Base-by-base conservation (phyloP, 192 early-diverging fungal species). In the Coemansia sp. region DNA sequence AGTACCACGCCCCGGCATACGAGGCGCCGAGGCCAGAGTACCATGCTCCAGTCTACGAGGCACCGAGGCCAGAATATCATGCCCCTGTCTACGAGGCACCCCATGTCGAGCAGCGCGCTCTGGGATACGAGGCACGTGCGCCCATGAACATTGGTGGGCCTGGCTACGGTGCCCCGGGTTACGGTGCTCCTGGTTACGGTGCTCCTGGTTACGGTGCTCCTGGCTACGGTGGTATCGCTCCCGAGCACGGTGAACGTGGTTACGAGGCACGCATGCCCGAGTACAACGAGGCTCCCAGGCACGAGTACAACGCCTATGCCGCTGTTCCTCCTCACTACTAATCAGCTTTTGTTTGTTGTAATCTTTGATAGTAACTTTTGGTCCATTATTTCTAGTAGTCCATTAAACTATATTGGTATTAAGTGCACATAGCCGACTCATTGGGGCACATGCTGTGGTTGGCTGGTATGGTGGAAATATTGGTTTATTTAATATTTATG, bases 1-100 rank as follows among this genome's bases (percentile, higher is more conserved):
- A 16, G 31, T 69, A 69, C 42, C 60, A 68, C n/a, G 62, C 62
- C 7, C 62, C 62, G 13, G 37, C 29, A 34, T 61, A 71, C 67
- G 30, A 68, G 26, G 67, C 59, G 1, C 60, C 60, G 2, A 34
- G 6, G 4, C 61, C 61, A 25, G 58, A 59, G 58, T 61, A 61
- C 60, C 39, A 61, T 33, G 59, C 59, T 21, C 65, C 65, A 6
- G 37, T 16, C 25, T 61, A 68, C 59, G 25, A 58, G 37, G 58
- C 58, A 16, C 65, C 65, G 13, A n/a, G 10, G 9, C 57, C 57
- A 5, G 45, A 21, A 56, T 58, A 56, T 39, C 53, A 58, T 6
- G 65, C 57, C 7, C 61, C 61, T 31, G 61, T 52, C 61, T 52
- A 63, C 46, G 49, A 55, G 35, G 62, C 62, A 26, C 62, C 62